phyloP scores from a whole-genome alignment of 164 flowering plant genomes.

The Aristolochia contorta region DNA sequence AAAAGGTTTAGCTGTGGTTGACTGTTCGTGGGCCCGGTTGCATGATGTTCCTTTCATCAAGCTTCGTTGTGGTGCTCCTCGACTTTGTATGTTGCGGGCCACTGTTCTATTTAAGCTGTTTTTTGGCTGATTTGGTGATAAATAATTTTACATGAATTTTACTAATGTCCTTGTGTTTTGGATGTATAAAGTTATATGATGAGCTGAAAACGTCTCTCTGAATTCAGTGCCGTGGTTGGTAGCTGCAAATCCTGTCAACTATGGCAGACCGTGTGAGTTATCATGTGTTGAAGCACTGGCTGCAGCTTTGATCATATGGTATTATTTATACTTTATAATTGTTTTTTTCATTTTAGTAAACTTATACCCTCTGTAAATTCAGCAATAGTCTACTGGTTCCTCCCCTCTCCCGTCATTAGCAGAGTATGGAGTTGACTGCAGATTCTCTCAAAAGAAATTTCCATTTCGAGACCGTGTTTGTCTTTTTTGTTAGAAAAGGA shows the following conservation, averaged over 20 bases:
- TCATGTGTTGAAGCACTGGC: conserved; percentile 97
- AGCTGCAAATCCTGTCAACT: conserved; percentile 97
- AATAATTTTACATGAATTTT: no score
- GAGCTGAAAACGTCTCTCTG: background rate
- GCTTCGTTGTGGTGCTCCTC: conserved; percentile 87
- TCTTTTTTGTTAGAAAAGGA: no score
- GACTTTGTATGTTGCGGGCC: conserved; percentile 52
- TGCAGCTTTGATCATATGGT: conserved; percentile 92
- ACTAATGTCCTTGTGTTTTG: no score
- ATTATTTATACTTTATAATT: conserved; percentile 4
- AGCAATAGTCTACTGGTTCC: background rate
- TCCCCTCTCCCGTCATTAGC: background rate
- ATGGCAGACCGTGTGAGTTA: conserved; percentile 92
- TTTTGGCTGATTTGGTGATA: background rate
- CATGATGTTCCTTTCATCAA: conserved; percentile 89
- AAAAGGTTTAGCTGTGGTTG: conserved; percentile 94
- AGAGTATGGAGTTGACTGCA: background rate
- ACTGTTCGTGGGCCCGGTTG: conserved; percentile 99
- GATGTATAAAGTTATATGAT: background rate
- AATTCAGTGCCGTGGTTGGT: conserved; percentile 94
- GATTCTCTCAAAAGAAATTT: no score
- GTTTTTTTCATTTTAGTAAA: background rate
- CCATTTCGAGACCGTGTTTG: no score
- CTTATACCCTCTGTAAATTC: background rate
- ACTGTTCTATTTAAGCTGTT: background rate